Percentiles rank a stretch among this genome's conserved stretches.
Conservation (phyloP, 2,329 filamentous ascomycete species). For the Fusarium sp. region DNA sequence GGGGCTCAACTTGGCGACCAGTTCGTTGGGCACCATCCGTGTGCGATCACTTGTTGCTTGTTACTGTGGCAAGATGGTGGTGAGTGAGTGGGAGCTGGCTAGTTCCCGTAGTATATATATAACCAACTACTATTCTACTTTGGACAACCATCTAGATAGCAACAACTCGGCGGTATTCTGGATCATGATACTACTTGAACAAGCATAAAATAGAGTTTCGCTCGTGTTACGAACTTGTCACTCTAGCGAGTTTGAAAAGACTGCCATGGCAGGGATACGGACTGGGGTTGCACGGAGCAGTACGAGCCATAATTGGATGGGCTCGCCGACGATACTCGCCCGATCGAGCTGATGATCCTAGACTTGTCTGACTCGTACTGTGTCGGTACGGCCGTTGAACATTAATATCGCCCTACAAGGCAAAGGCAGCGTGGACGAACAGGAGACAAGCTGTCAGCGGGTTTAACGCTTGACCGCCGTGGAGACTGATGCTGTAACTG, state of each 20-base stretch:
- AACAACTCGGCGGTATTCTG: neutral
- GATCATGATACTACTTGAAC: neutral
- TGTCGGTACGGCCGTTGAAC: neutral
- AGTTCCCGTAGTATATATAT: no score
- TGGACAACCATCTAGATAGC: neutral
- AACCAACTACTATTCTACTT: neutral
- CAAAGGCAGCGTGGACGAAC: neutral
- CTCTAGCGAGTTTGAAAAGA: conserved; percentile 30
- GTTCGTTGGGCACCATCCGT: no score
- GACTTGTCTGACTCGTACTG: neutral
- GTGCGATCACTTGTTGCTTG: no score
- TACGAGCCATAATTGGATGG: neutral
- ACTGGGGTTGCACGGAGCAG: conserved; percentile 7
- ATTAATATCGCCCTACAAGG: conserved; percentile 2
- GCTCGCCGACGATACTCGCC: conserved; percentile 8
- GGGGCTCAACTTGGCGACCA: conserved; percentile 5
- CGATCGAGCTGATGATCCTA: neutral
- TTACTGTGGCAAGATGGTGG: no score
- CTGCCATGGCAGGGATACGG: conserved; percentile 4
- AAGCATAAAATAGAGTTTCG: conserved; percentile 27
- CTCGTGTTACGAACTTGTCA: conserved; percentile 13
- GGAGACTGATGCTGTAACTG: neutral
- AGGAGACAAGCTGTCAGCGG: neutral
- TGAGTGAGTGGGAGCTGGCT: no score
- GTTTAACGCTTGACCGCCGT: neutral